Percentiles rank a stretch among this genome's conserved stretches.
phyloP scores from a whole-genome alignment of 1,284 basidiomycete species.

The Entoloma clypeatum region DNA sequence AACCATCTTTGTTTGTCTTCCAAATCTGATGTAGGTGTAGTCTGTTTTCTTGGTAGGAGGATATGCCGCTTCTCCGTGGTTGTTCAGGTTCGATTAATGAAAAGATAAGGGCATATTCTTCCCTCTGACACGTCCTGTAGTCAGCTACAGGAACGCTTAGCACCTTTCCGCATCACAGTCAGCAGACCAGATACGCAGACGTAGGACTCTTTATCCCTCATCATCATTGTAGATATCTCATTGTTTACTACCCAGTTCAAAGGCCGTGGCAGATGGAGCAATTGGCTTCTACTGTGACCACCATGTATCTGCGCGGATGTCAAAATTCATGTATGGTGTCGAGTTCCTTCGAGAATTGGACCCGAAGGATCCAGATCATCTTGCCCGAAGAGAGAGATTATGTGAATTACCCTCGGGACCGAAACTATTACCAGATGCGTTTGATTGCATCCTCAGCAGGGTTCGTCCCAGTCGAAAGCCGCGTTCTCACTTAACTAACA shows the following conservation, averaged over 20 bases:
- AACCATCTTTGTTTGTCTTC: slow-evolving; percentile 3
- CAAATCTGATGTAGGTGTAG: slow-evolving; percentile 23
- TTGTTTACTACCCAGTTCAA: slow-evolving; percentile 46
- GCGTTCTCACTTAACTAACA: slow-evolving; percentile 6
- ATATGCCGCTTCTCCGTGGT: slow-evolving; percentile 75
- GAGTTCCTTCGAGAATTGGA: slow-evolving; percentile 71
- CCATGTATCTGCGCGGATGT: slow-evolving; percentile 72
- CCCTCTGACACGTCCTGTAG: slow-evolving; percentile 21
- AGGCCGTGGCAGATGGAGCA: slow-evolving; percentile 77
- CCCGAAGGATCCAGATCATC: slow-evolving; percentile 59
- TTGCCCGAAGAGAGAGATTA: slow-evolving; percentile 56
- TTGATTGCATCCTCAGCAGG: slow-evolving; percentile 71
- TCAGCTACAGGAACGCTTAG: slow-evolving; percentile 65
- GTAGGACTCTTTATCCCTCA: slow-evolving; percentile 34
- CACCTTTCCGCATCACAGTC: slow-evolving; percentile 52
- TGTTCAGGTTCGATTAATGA: slow-evolving; percentile 41
- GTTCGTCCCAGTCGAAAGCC: slow-evolving; percentile 34
- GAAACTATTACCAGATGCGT: slow-evolving; percentile 68
- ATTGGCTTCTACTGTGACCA: slow-evolving; percentile 81
- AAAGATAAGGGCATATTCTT: neutral
- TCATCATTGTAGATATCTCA: neutral
- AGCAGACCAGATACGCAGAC: slow-evolving; percentile 75
- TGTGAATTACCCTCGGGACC: slow-evolving; percentile 75
- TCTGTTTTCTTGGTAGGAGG: slow-evolving; percentile 78
- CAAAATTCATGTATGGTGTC: slow-evolving; percentile 76